Evolutionary conservation across 225 moss, liverwort and hornwort species (phyloP).

Genomic region (Pseudisothecium myosuroides): DNA sequence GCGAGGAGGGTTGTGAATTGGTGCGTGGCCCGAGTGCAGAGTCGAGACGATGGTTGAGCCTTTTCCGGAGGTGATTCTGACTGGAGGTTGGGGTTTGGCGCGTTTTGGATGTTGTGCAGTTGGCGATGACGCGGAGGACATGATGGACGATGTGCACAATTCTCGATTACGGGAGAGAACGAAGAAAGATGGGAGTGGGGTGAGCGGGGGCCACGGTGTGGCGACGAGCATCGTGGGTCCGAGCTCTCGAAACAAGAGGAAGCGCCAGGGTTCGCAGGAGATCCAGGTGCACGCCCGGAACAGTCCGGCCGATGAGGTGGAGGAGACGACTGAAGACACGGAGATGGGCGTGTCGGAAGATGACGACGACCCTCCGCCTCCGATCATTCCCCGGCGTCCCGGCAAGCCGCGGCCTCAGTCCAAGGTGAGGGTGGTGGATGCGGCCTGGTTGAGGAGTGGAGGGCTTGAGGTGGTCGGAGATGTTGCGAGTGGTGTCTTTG

Average conservation of each 20-base stretch:
- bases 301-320: conserved; percentile 59
- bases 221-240: conserved; percentile 33
- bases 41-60: not conserved
- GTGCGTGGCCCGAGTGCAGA: not conserved
- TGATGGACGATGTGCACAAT: conserved; percentile 77
- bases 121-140: conserved; percentile 80
- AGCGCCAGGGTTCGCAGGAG: conserved; percentile 77
- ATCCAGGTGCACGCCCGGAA: conserved; percentile 48
- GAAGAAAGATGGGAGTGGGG: conserved; percentile 53
- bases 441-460: not conserved
- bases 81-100: not conserved
- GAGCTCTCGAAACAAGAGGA: conserved; percentile 68
- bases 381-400: conserved; percentile 61
- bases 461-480: not conserved
- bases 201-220: conserved; percentile 16
- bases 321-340: conserved; percentile 82
- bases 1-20: not conserved
- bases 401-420: conserved; percentile 61
- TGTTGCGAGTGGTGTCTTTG: not conserved
- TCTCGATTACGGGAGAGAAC: conserved; percentile 68
- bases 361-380: conserved; percentile 84
- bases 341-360: conserved; percentile 82
- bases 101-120: conserved; percentile 24
- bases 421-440: conserved; percentile 45
- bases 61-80: not conserved